Evolutionary conservation across 768 basidiomycete species (phyloP), one percentile per base, ranked within the genome.

Genomic region (button mushroom (Agaricus bisporus)): DNA sequence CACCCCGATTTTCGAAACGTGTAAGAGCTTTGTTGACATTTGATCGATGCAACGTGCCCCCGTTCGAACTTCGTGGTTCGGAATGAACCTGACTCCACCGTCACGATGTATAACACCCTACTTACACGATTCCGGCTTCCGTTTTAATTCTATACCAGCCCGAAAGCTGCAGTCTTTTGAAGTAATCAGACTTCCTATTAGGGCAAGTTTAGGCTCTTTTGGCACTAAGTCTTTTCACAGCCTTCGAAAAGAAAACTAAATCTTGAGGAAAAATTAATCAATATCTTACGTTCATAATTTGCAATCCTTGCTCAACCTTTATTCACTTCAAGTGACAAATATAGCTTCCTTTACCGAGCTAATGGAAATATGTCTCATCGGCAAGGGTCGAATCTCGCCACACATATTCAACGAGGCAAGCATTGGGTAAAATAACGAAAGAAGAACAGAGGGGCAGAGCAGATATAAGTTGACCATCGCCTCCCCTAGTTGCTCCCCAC

Each of bases 21-120:
- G 56, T 57, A 46, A 41, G 45, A 51, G 25, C 38, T 22, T 46
- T 32, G 44, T 49, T 47, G 44, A 26, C 29, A 48, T 17, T 14
- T 11, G 56, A 56, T 48, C 18, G 44, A 51, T 50, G 41, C 58
- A 58, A 56, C 58, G 58, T 58, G 58, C 51, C 42, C 51, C 56
- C 58, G 45, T 52, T 32, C 32, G 11, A 4, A 8, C 11, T 11
- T 32, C n/a, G n/a, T n/a, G n/a, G n/a, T n/a, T n/a, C 32, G 32
- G 11, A 32, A 32, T 4, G 11, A 11, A 11, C 32, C 32, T 6
- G 8, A 41, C 45, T 6, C 25, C n/a, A 41, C n/a, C n/a, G n/a
- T n/a, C n/a, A n/a, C 26, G 18, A 14, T 38, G 14, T 2, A 39
- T 42, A 26, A 38, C 46, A 48, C 53, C 39, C 29, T 54, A 41